Conservation (phyloP, 75 land plant genomes). For the Pinus tabuliformis region DNA sequence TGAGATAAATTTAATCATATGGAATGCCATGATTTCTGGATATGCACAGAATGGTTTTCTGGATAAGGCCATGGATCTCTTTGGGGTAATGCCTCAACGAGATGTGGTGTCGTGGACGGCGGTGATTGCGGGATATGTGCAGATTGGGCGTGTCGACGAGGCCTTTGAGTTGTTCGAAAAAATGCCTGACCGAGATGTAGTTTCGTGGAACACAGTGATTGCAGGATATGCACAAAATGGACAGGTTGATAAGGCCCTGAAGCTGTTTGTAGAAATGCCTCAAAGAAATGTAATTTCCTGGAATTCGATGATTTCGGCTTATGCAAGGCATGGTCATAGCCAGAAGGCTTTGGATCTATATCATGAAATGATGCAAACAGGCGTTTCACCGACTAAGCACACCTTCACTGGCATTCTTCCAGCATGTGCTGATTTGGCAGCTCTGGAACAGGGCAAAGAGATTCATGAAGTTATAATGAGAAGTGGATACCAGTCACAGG, state of each 20-base stretch:
- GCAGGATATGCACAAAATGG: conserved; percentile 28
- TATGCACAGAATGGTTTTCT: no score
- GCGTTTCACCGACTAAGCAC: conserved; percentile 7
- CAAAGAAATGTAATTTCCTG: conserved; percentile 9
- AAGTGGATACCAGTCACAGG: conserved; percentile 9
- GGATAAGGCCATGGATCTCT: not conserved
- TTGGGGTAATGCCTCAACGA: not conserved
- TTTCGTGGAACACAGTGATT: conserved; percentile 51
- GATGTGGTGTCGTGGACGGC: conserved; percentile 4
- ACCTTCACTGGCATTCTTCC: conserved; percentile 2
- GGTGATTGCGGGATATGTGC: not conserved
- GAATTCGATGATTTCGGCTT: conserved; percentile 18
- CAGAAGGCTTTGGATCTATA: conserved; percentile 11
- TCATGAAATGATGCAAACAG: conserved; percentile 10
- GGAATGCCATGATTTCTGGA: no score
- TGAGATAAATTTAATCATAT: conserved; percentile 19
- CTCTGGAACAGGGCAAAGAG: conserved; percentile 8
- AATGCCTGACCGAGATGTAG: not conserved
- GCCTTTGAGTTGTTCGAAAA: not conserved
- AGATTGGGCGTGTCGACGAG: not conserved
- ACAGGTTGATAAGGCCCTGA: conserved; percentile 7
- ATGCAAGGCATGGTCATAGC: not conserved
- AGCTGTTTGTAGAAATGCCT: conserved; percentile 11
- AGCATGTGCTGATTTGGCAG: conserved; percentile 8
- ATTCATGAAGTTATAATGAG: conserved; percentile 13